Percentiles rank a stretch among this genome's conserved stretches.
Conservation (phyloP, 139 green algal species). For the Tetraselmis striata region DNA sequence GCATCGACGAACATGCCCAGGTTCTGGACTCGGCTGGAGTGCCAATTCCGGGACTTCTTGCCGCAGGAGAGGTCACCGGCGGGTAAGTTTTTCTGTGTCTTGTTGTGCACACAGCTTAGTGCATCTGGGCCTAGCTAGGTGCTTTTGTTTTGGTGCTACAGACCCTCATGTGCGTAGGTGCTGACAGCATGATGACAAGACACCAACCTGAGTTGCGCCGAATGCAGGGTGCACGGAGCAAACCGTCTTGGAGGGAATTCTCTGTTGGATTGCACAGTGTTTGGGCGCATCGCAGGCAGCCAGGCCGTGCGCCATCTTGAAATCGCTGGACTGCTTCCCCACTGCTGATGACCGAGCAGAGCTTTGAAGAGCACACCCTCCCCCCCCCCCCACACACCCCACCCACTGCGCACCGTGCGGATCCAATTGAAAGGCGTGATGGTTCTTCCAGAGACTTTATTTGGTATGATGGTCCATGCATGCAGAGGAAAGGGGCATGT, state of each 20-base stretch:
- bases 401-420: too few species aligned
- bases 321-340: neutral
- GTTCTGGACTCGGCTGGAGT: constrained; percentile 18
- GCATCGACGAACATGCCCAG: constrained; percentile 34
- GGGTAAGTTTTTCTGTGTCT: constrained; percentile 25
- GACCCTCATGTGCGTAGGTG: too few species aligned
- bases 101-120: too few species aligned
- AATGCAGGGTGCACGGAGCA: constrained; percentile 48
- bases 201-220: neutral
- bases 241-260: constrained; percentile 75
- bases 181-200: too few species aligned
- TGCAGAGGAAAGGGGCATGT: too few species aligned
- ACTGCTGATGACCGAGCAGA: neutral
- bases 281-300: constrained; percentile 50
- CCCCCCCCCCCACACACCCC: too few species aligned
- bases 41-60: constrained; percentile 54
- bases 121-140: too few species aligned
- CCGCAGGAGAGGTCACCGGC: constrained; percentile 67
- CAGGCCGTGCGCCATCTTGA: constrained; percentile 9
- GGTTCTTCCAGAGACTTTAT: too few species aligned
- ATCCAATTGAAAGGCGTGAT: too few species aligned
- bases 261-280: constrained; percentile 73
- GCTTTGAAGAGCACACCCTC: too few species aligned
- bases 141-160: too few species aligned
- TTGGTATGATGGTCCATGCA: too few species aligned